Evolutionary conservation across 164 flowering plant species (phyloP), one percentile per base, ranked within the genome.

Genomic region (Kingdonia uniflora): DNA sequence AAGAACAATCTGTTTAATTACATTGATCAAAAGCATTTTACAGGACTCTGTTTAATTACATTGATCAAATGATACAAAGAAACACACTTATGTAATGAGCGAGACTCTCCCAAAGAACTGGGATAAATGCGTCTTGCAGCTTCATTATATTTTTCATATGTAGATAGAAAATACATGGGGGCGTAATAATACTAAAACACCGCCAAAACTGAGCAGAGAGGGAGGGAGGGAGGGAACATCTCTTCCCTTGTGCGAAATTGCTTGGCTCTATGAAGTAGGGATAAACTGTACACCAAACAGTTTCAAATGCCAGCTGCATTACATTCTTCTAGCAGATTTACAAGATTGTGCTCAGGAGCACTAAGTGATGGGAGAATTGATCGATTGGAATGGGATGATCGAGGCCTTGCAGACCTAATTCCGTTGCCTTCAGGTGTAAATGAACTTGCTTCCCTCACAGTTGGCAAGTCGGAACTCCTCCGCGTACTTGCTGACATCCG

Each of bases 311-410:
- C 78, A 39, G 89, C 66, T 19, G 78, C 66, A 53, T 76, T 79
- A 33, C 80, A 84, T 67, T 87, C 95, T 52, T 90, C 95, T 2
- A 90, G 83, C 29, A 90, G 72, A 22, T 81, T 74, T 37, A 82
- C 58, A 29, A 83, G 46, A 61, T 76, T 74, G 59, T 85, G 89
- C 64, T 90, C 97, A 23, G 97, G 97, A 25, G 95, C 97, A 73
- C 97, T 84, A n/a, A 76, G 43, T 16, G 97, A 85, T 62, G 97
- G 90, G 26, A 87, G 61, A 42, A 80, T 77, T 40, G 49, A 22
- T 45, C 88, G 78, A 37, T 70, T 75, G 1, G 81, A 41, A 11
- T 42, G 69, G 19, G 57, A 51, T 12, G 68, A 71, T 15, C 65
- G 76, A 29, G 50, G 37, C 55, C 48, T 71, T 25, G 67, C 8